A percentile compares a stretch with the other conserved stretches of the same genome.
phyloP scores from a whole-genome alignment of 139 green algal genomes.

The Ettlia oleoabundans region DNA sequence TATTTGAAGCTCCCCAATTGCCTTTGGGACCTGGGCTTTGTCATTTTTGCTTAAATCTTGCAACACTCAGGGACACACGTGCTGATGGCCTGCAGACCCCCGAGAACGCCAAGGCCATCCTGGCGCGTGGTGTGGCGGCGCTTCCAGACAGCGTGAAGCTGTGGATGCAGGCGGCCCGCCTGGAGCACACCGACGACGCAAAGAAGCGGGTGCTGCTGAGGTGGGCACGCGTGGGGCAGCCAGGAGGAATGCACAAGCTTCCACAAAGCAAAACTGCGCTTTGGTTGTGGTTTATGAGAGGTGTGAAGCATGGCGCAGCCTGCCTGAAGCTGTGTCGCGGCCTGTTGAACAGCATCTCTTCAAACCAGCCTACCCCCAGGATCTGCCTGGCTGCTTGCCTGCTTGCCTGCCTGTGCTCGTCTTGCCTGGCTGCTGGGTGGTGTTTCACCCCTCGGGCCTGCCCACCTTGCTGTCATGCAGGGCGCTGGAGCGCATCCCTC shows the following conservation, averaged over 20 bases:
- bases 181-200: conserved; percentile 79
- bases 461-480: conserved; percentile 30
- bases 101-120: conserved; percentile 84
- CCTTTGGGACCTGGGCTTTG: too few relatives aligned
- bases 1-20: too few relatives aligned
- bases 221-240: background rate
- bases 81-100: too few relatives aligned
- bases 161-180: conserved; percentile 86
- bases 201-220: conserved; percentile 90
- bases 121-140: conserved; percentile 87
- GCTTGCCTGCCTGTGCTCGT: background rate
- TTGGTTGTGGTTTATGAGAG: too few relatives aligned
- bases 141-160: conserved; percentile 86
- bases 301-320: too few relatives aligned
- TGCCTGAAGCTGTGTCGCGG: background rate
- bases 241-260: too few relatives aligned
- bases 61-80: too few relatives aligned
- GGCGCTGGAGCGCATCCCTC: conserved; percentile 90
- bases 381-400: too few relatives aligned
- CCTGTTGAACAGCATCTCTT: background rate
- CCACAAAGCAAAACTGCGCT: too few relatives aligned
- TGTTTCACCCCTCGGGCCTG: background rate
- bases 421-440: background rate
- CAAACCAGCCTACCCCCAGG: background rate
- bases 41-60: too few relatives aligned